Evolutionary conservation across 1,284 basidiomycete genomes (phyloP), one percentile per base, ranked within the genome.

Genomic region (Sporisorium iseilematis-ciliati): DNA sequence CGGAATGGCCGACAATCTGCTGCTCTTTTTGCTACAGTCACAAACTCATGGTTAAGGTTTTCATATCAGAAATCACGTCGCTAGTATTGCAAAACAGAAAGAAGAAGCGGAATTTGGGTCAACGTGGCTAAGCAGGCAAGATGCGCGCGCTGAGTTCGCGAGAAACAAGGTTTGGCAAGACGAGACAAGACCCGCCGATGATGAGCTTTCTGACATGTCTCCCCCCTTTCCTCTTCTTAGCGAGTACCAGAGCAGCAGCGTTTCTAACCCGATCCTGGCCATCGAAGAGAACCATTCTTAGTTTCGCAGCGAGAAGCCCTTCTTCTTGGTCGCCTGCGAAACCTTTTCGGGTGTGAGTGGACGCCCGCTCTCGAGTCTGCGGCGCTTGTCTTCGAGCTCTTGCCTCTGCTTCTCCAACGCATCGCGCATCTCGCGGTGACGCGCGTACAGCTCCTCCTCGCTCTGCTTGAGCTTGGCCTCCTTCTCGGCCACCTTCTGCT

Each of bases 321-420:
- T 82, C 78, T 79, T 81, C 74, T 80, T 80, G 59, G 66, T 75
- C 31, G 65, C 70, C 59, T 77, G 74, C 56, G 71, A 69, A n/a
- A 75, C 86, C 90, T 96, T 96, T 88, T 97, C 95, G 38, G 95
- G 96, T 51, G 95, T 98, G 31, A 82, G 58, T 26, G 80, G 80
- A 33, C 77, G 66, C 42, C 79, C 95, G 80, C 91, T 92, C 88
- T 98, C 96, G 86, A 98, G 90, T 84, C 92, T 91, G 84, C 92
- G 91, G 87, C 94, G 89, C 91, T 97, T 98, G 92, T 98, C 96
- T 87, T 99, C 96, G 81, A 99, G 89, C 84, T 99, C 96, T 74
- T 89, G 84, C 79, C 94, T 90, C 87, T 99, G 96, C 88, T 96
- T 98, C 88, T 99, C 97, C 82, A 99, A 88, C 20, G 83, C 82